Base-by-base conservation (phyloP, 768 basidiomycete genomes). In the Leccinum arenicola region DNA sequence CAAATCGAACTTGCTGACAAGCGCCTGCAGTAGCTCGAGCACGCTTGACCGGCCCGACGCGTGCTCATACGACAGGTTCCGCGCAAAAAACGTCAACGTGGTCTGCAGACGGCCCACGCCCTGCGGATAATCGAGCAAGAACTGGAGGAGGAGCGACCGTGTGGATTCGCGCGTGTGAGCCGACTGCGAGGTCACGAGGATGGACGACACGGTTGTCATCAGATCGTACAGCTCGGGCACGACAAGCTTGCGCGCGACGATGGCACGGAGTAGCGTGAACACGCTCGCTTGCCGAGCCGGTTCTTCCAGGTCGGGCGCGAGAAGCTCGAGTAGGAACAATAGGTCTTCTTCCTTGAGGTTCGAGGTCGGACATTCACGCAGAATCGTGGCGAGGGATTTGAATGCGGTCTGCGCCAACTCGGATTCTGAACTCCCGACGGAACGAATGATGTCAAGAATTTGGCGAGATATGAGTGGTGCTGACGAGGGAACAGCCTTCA, bases 181-280 rank as follows among this genome's bases (percentile, higher is more conserved):
- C 3, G 95, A 94, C 72, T 98, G 96, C 64, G 84, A 95, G 12
- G 94, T 95, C 43, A 99, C 93, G 81, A 97, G 87, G 65, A 96
- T 84, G 63, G 93, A 88, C 3, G 93, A 87, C 21, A 98, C 87
- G 59, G 87, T 86, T 60, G 93, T 92, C 95, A 99, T 98, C 36
- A 95, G 75, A 72, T 98, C 95, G 75, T 99, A 99, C 53, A 99
- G 89, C 73, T 98, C 97, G 0, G 93, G 93, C 0, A 96, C 92
- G 33, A 98, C 87, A 62, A 98, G 91, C 69, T 91, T 93, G 33
- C 95, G 86, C 6, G 88, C 82, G 15, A 98, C 87, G 64, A 98
- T 93, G 25, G 95, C 90, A 10, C 93, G 88, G 15, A 99, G 83
- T 65, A 98, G 83, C 1, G 89, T 77, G 71, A 99, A 98, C 8